Percentiles rank a stretch among this genome's conserved stretches.
Conservation (phyloP, 1,284 basidiomycete species). For the Irpex lacteus region DNA sequence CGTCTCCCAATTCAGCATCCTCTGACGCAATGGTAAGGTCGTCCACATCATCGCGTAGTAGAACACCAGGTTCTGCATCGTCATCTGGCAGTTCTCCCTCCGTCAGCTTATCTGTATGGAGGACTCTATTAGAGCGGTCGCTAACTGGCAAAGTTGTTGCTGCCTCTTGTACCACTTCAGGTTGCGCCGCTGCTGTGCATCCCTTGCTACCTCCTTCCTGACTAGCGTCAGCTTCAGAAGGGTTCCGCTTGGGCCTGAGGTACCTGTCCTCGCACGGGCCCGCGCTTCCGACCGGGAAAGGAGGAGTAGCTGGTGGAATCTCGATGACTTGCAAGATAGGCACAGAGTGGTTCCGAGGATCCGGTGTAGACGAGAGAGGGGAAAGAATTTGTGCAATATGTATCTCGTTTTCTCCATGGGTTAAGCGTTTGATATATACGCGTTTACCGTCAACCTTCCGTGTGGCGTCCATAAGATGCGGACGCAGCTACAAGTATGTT, state of each 20-base stretch:
- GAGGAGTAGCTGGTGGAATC: neutral
- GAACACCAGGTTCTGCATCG: too few relatives aligned
- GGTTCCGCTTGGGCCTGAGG: too few relatives aligned
- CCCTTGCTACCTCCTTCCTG: too few relatives aligned
- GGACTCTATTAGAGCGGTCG: neutral
- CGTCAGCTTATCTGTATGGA: too few relatives aligned
- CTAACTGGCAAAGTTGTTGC: too few relatives aligned
- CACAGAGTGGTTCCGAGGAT: slow-evolving; percentile 21
- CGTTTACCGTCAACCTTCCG: neutral
- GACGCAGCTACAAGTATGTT: neutral
- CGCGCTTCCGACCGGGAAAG: neutral
- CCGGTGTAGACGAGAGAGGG: neutral
- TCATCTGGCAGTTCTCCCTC: too few relatives aligned
- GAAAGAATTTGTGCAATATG: neutral
- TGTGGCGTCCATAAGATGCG: neutral
- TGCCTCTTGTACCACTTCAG: too few relatives aligned
- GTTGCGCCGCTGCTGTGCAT: too few relatives aligned
- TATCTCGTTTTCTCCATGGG: neutral
- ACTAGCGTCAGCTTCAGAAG: too few relatives aligned
- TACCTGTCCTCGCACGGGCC: neutral
- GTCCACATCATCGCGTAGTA: neutral
- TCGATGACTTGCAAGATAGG: slow-evolving; percentile 20
- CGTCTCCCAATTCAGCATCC: neutral
- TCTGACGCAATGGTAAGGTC: neutral
- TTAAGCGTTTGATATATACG: neutral